phyloP scores from a whole-genome alignment of 768 basidiomycete genomes.

The Clitopilus passeckerianus region DNA sequence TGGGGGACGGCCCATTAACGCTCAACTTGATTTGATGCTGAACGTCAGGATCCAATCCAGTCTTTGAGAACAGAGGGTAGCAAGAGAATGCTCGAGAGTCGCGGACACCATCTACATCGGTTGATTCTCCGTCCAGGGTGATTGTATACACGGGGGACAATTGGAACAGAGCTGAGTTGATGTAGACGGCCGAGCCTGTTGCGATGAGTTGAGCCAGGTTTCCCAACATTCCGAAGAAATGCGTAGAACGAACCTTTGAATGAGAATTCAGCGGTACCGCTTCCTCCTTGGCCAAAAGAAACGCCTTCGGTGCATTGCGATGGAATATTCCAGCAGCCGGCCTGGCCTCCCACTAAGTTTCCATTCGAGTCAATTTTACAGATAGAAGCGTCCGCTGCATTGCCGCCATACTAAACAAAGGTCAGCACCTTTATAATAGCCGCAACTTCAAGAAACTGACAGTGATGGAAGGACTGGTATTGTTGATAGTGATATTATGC shows the following conservation, averaged over 20 bases:
- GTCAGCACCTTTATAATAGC: not conserved
- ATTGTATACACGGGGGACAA: conserved; percentile 17
- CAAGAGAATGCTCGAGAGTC: conserved; percentile 13
- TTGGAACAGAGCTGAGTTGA: conserved; percentile 15
- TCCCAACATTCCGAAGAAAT: not conserved
- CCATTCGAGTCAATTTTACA: conserved; percentile 8
- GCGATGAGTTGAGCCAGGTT: not conserved
- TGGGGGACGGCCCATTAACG: conserved; percentile 16
- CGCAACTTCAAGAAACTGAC: not conserved
- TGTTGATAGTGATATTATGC: conserved; percentile 17
- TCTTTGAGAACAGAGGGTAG: conserved; percentile 16
- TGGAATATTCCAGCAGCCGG: conserved; percentile 15
- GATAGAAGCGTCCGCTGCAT: conserved; percentile 4
- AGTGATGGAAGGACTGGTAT: conserved; percentile 12
- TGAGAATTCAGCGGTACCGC: conserved; percentile 14
- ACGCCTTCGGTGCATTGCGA: conserved; percentile 14
- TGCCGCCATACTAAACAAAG: conserved; percentile 13
- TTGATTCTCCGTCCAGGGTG: conserved; percentile 17
- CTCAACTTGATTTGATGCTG: conserved; percentile 18
- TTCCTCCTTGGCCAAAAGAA: conserved; percentile 12
- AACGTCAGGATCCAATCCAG: conserved; percentile 16
- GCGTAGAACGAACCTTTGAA: conserved; percentile 14
- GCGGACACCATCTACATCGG: conserved; percentile 18
- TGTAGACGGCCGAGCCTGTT: conserved; percentile 20
- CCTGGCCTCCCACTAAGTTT: conserved; percentile 1